These are phyloP conservation scores for Fagopyrum esculentum DNA, from an alignment of 148 eudicot species.

Conservation along the genomic window DNA sequence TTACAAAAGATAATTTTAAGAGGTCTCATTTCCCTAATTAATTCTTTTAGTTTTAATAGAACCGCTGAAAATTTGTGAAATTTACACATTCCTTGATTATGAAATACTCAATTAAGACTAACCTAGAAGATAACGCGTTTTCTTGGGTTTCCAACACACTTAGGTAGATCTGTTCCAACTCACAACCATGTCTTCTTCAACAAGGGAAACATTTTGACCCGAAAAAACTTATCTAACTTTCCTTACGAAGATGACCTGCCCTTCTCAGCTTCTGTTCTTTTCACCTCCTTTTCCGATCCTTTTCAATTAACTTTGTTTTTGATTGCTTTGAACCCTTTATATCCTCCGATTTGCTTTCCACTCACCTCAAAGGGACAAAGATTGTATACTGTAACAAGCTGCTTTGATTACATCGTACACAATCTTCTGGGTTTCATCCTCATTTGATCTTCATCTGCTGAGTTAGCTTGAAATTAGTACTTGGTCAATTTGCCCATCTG, in stretches of 20 bases:
- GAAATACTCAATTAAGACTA: background rate
- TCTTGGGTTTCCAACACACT: background rate
- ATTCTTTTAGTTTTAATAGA: too few species aligned
- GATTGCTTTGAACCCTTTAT: background rate
- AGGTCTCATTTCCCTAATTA: too few species aligned
- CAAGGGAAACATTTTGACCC: background rate
- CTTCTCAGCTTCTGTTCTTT: background rate
- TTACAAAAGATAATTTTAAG: too few species aligned
- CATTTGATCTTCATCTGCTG: conserved; percentile 5
- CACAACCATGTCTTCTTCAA: background rate
- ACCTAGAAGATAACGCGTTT: conserved; percentile 10
- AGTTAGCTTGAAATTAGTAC: background rate
- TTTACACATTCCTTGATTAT: too few species aligned
- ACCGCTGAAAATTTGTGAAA: too few species aligned
- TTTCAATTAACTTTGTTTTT: background rate
- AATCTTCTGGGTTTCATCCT: background rate
- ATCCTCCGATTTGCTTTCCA: background rate
- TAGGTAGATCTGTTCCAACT: conserved; percentile 4
- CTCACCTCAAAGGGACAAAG: background rate
- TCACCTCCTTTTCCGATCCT: background rate
- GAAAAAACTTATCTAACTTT: background rate
- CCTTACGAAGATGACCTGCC: background rate
- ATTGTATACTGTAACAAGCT: background rate
- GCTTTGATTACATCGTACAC: background rate
- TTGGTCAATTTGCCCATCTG: conserved; percentile 1